phyloP scores from a whole-genome alignment of 257 asterid genomes.

The Capsicum baccatum region DNA sequence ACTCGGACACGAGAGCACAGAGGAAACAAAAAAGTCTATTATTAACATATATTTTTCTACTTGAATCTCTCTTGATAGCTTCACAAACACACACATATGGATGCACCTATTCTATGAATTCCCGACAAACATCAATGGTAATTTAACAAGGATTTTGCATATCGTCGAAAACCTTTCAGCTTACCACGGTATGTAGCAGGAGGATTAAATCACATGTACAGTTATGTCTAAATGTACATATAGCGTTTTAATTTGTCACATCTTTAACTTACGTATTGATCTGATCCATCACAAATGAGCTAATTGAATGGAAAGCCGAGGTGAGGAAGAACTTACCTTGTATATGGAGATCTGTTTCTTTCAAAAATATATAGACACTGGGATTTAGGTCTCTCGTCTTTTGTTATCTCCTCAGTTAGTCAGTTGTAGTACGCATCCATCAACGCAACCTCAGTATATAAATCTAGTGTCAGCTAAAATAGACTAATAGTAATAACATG shows the following conservation, averaged over 20 bases:
- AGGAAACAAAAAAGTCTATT: neutral
- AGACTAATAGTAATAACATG: neutral
- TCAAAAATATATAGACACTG: slow-evolving; percentile 75
- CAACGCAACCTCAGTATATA: slow-evolving; percentile 87
- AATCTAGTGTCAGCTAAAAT: slow-evolving; percentile 24
- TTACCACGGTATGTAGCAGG: neutral
- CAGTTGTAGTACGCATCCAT: slow-evolving; percentile 86
- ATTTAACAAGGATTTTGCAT: neutral
- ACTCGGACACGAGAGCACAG: neutral
- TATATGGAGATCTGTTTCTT: slow-evolving; percentile 90
- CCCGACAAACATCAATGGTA: neutral
- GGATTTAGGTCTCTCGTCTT: slow-evolving; percentile 84
- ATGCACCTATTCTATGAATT: neutral
- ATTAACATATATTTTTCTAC: neutral
- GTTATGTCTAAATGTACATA: neutral
- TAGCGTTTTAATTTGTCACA: neutral
- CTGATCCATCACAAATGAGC: slow-evolving; percentile 85
- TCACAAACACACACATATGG: neutral
- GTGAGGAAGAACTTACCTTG: slow-evolving; percentile 87
- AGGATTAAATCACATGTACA: neutral
- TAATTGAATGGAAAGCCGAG: slow-evolving; percentile 80
- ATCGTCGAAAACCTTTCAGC: neutral
- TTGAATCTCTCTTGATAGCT: neutral
- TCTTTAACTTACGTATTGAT: slow-evolving; percentile 68
- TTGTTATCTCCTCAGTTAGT: slow-evolving; percentile 67